A percentile compares a stretch with the other conserved stretches of the same genome.
phyloP scores from a whole-genome alignment of 148 eudicot genomes.

The Amaranthus palmeri region DNA sequence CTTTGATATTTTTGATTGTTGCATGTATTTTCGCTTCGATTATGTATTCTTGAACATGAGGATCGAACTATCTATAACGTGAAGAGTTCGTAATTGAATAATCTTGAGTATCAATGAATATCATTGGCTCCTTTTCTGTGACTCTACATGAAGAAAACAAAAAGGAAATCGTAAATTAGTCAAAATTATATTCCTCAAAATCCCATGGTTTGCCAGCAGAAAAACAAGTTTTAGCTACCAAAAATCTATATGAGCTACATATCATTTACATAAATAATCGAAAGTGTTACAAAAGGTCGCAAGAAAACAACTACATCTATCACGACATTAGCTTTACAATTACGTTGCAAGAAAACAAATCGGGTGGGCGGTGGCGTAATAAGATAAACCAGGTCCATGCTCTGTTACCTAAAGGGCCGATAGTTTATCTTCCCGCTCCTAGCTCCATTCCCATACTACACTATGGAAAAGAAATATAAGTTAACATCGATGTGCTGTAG shows the following conservation, averaged over 20 bases:
- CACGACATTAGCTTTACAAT: slow-evolving; percentile 25
- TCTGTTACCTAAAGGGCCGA: neutral
- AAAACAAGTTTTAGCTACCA: neutral
- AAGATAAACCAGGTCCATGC: slow-evolving; percentile 17
- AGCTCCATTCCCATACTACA: slow-evolving; percentile 6
- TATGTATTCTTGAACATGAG: neutral
- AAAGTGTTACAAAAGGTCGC: neutral
- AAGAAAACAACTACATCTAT: slow-evolving; percentile 1
- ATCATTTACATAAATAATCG: slow-evolving; percentile 21
- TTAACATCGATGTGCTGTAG: neutral
- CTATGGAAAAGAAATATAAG: neutral
- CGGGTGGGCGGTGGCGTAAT: neutral
- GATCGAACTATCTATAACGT: neutral
- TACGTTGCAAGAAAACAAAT: slow-evolving; percentile 14
- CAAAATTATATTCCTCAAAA: neutral
- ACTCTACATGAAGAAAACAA: neutral
- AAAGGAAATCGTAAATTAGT: no score
- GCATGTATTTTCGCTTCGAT: neutral
- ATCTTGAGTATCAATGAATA: neutral
- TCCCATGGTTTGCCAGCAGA: no score
- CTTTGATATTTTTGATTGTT: slow-evolving; percentile 16
- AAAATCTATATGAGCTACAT: slow-evolving; percentile 8
- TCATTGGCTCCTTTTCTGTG: no score
- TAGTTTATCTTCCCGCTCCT: slow-evolving; percentile 5
- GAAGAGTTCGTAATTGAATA: neutral